Base-by-base conservation (phyloP, 257 asterid genomes). In the Solanum raphanifolium region DNA sequence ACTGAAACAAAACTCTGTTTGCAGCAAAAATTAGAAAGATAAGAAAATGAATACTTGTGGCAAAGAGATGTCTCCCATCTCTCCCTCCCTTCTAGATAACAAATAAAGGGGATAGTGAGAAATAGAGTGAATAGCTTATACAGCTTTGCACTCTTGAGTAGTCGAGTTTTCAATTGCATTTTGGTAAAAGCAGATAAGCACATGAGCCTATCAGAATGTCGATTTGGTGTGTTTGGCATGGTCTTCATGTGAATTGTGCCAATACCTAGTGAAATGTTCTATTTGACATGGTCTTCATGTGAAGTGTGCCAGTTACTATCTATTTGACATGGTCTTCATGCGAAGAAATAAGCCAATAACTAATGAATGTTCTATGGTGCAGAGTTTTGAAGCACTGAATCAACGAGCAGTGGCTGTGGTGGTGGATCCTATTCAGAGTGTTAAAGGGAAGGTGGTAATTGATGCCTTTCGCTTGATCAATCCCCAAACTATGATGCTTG, bases 401-500 rank as follows among this genome's bases (percentile, higher is more conserved):
- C 98, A 97, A 93, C 91, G 98, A 90, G 99, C 99, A 10, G 98
- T 96, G 35, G 99, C 98, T 25, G 99, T 97, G 75, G 99, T 97
- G 87, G 99, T 97, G 88, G 99, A 97, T 88, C 99, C 99, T 5
- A 97, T 96, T 86, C 99, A 97, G 93, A 97, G 99, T 92, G 99
- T 97, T 60, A 96, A 97, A 91, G 98, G 99, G 27, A 96, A 97
- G 91, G 99, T 97, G 88, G 99, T 97, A n/a, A 97, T 97, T n/a
- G 99, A 96, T 88, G 99, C 99, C 78, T 96, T 97, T 58, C 98
- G 98, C 46, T 91, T 96, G 87, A 97, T 97, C 88, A 95, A 96
- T 89, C 99, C 99, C 83, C 99, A 97, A 86, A 96, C 99, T 66
- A 97, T 97, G 99, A 97, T 97, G 99, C 98, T 97, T 74, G 99